Percentiles rank a stretch among this genome's conserved stretches.
Conservation (phyloP, 352 stramenopile genomes). For the Plasmopara halstedii region DNA sequence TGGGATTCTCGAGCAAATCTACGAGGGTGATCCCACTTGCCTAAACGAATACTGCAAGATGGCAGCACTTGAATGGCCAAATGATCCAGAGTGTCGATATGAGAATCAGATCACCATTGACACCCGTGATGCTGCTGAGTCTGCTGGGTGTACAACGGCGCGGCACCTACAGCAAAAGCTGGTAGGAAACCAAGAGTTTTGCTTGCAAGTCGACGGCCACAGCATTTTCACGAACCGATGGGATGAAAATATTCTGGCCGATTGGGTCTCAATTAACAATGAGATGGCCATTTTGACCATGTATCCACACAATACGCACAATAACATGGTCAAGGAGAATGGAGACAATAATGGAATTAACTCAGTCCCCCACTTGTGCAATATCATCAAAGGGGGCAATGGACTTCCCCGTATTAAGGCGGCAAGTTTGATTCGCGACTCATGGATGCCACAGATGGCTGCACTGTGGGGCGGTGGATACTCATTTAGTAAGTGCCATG, state of each 20-base stretch:
- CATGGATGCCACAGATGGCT: constrained; percentile 53
- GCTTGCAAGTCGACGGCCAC: constrained; percentile 71
- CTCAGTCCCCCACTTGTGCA: constrained; percentile 64
- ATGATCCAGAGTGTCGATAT: constrained; percentile 43
- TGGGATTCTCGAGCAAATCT: constrained; percentile 72
- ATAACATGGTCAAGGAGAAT: constrained; percentile 60
- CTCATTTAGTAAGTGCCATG: constrained; percentile 74
- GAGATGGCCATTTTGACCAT: constrained; percentile 76
- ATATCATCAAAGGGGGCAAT: constrained; percentile 51
- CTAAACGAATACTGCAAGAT: constrained; percentile 68
- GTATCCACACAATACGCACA: constrained; percentile 69
- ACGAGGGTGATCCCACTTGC: constrained; percentile 48
- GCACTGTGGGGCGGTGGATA: constrained; percentile 64
- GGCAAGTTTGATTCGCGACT: constrained; percentile 60
- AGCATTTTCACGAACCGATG: constrained; percentile 80
- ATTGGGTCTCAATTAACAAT: constrained; percentile 61
- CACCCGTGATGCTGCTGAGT: constrained; percentile 51
- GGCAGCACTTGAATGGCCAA: constrained; percentile 43
- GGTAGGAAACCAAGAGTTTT: constrained; percentile 66
- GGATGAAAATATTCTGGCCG: constrained; percentile 54
- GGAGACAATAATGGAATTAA: constrained; percentile 56
- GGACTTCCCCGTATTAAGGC: constrained; percentile 52
- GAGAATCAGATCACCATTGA: constrained; percentile 49
- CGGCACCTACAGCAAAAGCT: constrained; percentile 72
- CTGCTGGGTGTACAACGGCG: constrained; percentile 59